These are phyloP conservation scores for Penicillium goetzii DNA, from an alignment of 495 filamentous ascomycete species.

Conservation along the genomic window DNA sequence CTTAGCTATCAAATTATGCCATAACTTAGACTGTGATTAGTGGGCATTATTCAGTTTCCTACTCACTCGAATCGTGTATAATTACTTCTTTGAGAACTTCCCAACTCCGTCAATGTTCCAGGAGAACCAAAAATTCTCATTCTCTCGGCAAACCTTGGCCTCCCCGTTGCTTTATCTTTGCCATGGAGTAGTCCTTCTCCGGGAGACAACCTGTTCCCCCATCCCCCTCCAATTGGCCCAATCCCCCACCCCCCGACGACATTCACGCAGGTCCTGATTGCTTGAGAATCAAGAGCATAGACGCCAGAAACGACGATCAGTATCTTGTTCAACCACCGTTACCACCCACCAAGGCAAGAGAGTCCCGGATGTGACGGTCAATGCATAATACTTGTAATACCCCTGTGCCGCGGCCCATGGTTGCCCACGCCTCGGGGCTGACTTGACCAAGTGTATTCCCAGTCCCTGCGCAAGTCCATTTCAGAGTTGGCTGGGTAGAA, in stretches of 20 bases:
- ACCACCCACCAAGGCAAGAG: conserved; percentile 1
- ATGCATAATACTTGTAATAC: conserved; percentile 5
- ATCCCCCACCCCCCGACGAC: not conserved
- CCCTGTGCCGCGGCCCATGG: conserved; percentile 1
- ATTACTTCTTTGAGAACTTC: not conserved
- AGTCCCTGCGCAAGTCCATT: not conserved
- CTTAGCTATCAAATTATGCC: not conserved
- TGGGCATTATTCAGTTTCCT: not conserved
- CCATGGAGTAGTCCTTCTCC: conserved; percentile 3
- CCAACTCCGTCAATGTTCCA: too few species aligned
- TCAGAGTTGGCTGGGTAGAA: not conserved
- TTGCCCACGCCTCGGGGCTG: not conserved
- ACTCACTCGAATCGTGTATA: not conserved
- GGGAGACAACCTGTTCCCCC: not conserved
- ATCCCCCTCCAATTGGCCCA: conserved; percentile 9
- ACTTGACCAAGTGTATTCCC: conserved; percentile 4
- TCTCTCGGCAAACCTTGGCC: conserved; percentile 2
- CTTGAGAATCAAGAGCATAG: not conserved
- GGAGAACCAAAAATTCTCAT: not conserved
- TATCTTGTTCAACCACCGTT: not conserved
- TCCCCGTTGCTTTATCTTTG: not conserved
- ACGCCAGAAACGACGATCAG: conserved; percentile 25
- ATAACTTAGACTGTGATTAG: not conserved
- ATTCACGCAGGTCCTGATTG: conserved; percentile 16
- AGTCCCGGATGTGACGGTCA: conserved; percentile 19